Conservation (phyloP, 2,329 filamentous ascomycete species). For the Colletotrichum higginsianum region DNA sequence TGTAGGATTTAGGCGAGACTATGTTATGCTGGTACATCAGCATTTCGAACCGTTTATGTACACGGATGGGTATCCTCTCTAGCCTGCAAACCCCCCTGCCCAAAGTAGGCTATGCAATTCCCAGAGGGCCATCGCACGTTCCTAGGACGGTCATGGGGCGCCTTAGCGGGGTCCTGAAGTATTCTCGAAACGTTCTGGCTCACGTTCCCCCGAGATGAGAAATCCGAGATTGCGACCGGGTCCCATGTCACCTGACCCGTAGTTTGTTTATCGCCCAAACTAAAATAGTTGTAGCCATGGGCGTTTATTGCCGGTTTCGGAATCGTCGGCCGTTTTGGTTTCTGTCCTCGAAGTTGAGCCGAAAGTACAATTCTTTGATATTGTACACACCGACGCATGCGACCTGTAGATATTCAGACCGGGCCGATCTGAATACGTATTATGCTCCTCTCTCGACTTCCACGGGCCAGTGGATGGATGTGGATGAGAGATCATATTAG, state of each 20-base stretch:
- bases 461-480: neutral
- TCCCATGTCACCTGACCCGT: conserved; percentile 15
- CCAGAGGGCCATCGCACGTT: neutral
- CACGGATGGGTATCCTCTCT: neutral
- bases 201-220: conserved; percentile 29
- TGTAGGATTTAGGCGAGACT: neutral
- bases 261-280: conserved; percentile 15
- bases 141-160: conserved; percentile 1
- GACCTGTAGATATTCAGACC: neutral
- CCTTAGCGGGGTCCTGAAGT: conserved; percentile 1
- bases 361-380: conserved; percentile 11
- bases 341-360: neutral
- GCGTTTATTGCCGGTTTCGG: neutral
- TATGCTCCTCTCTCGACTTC: neutral
- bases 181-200: conserved; percentile 38
- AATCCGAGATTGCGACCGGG: conserved; percentile 33
- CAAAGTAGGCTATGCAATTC: conserved; percentile 1
- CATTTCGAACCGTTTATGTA: neutral
- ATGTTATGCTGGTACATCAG: neutral
- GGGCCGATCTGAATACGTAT: conserved; percentile 13
- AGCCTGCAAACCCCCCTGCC: neutral
- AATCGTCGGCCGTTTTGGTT: neutral
- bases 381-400: conserved; percentile 22
- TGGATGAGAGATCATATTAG: neutral
- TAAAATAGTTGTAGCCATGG: neutral